Percentiles rank a stretch among this genome's conserved stretches.
phyloP scores from a whole-genome alignment of 768 basidiomycete genomes.

The Multifurca ochricompacta region DNA sequence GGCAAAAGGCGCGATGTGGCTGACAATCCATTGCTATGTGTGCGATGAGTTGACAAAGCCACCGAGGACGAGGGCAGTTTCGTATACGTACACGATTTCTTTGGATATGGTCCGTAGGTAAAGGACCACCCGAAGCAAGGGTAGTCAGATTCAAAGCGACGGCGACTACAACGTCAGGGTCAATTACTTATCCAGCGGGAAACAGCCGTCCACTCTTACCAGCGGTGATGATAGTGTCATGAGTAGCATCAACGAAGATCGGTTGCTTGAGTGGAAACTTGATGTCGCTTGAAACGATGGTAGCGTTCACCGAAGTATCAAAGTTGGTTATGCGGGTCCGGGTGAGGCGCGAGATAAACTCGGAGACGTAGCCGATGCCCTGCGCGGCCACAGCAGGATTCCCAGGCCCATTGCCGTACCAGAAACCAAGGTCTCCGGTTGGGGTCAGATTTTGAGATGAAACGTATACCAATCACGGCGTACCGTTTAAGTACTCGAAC shows the following conservation, averaged over 20 bases:
- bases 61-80: neutral
- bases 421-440: constrained; percentile 24
- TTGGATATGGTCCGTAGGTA: constrained; percentile 33
- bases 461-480: neutral
- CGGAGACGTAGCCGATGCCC: constrained; percentile 36
- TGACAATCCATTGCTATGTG: constrained; percentile 29
- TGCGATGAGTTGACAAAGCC: neutral
- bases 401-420: constrained; percentile 38
- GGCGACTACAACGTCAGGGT: constrained; percentile 26
- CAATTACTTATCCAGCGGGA: neutral
- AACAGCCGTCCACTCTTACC: constrained; percentile 21
- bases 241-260: constrained; percentile 40
- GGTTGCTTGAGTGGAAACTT: constrained; percentile 32
- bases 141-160: constrained; percentile 40
- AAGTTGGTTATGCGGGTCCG: constrained; percentile 31
- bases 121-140: constrained; percentile 35
- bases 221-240: constrained; percentile 38
- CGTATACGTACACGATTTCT: constrained; percentile 24
- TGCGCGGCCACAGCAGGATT: constrained; percentile 34
- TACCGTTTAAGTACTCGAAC: constrained; percentile 36
- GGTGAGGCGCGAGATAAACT: constrained; percentile 37
- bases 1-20: constrained; percentile 40
- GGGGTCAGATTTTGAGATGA: neutral
- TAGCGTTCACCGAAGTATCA: constrained; percentile 41
- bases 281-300: constrained; percentile 34